These are phyloP conservation scores for Phytopythium boreale DNA, from an alignment of 352 stramenopile genomes.

Conservation along the genomic window DNA sequence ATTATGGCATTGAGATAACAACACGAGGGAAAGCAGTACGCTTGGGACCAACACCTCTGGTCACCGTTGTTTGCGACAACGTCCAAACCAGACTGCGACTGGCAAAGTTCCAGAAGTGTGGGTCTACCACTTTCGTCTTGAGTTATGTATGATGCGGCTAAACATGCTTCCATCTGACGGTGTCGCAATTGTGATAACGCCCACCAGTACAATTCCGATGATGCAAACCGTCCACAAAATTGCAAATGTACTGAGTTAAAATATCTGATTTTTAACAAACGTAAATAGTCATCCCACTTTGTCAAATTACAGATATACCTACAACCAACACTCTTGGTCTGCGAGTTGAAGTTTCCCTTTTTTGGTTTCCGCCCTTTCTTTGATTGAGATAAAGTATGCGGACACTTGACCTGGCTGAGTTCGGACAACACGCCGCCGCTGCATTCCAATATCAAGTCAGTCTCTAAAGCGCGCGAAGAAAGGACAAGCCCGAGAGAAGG, in stretches of 20 bases:
- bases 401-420: neutral
- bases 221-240: neutral
- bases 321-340: neutral
- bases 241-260: neutral
- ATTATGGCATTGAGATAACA: neutral
- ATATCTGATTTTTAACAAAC: neutral
- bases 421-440: neutral
- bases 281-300: neutral
- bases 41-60: too few species aligned
- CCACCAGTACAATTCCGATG: neutral
- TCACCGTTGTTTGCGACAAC: neutral
- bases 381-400: neutral
- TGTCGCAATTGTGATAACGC: neutral
- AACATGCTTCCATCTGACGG: neutral
- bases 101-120: neutral
- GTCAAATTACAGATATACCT: neutral
- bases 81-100: neutral
- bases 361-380: neutral
- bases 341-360: constrained; percentile 1
- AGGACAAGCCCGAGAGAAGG: too few species aligned
- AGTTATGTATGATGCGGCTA: neutral
- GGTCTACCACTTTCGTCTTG: neutral
- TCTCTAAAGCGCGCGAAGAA: neutral
- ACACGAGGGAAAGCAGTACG: too few species aligned
- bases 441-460: neutral